phyloP scores from a whole-genome alignment of 495 filamentous ascomycete species.

The Podospora appendiculata region DNA sequence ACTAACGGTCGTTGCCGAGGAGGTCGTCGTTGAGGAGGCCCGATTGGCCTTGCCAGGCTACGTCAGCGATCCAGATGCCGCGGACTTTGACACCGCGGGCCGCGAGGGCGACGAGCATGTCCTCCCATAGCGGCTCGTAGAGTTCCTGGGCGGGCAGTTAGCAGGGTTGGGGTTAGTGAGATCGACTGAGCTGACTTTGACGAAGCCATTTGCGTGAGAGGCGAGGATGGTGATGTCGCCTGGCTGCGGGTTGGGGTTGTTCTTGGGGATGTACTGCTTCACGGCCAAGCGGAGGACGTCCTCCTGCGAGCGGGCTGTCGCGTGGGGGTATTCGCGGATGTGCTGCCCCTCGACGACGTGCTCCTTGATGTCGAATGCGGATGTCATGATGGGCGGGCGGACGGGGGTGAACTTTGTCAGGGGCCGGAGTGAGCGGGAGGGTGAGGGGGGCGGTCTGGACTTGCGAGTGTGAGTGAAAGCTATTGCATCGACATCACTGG shows the following conservation, averaged over 20 bases:
- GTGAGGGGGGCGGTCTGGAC: too few relatives aligned
- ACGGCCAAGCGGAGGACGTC: conserved; percentile 58
- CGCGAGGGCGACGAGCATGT: conserved; percentile 47
- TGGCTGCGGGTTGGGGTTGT: conserved; percentile 52
- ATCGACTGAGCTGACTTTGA: conserved; percentile 49
- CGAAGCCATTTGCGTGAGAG: conserved; percentile 81
- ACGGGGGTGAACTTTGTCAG: neutral
- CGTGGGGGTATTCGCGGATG: conserved; percentile 63
- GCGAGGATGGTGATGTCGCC: conserved; percentile 80
- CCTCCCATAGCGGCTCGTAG: conserved; percentile 83
- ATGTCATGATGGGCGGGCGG: neutral
- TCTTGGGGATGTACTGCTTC: conserved; percentile 75
- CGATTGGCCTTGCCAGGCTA: conserved; percentile 67
- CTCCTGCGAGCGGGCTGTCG: conserved; percentile 55
- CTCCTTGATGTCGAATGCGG: conserved; percentile 35
- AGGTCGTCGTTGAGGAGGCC: conserved; percentile 64
- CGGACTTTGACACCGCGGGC: conserved; percentile 58
- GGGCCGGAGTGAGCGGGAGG: too few relatives aligned
- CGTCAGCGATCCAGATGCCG: conserved; percentile 81
- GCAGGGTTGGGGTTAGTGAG: neutral
- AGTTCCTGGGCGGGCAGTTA: conserved; percentile 46
- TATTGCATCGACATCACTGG: too few relatives aligned
- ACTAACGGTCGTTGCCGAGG: conserved; percentile 73
- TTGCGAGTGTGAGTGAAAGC: too few relatives aligned
- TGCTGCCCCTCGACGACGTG: conserved; percentile 61